Evolutionary conservation across 148 eudicot genomes (phyloP).

Genomic region (Chenopodium quinoa): DNA sequence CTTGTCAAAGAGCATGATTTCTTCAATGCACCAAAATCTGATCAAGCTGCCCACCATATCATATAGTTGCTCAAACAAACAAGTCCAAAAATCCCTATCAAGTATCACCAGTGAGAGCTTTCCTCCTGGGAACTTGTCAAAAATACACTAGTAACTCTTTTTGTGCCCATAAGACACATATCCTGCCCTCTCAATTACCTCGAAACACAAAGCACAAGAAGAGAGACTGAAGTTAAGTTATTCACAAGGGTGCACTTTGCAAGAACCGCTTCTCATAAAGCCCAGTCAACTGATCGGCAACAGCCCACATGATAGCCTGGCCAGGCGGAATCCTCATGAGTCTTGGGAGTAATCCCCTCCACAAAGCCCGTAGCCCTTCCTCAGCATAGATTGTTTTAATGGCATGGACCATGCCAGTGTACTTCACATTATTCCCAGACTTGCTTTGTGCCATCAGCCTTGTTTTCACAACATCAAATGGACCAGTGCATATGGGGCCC

Average conservation of each 20-base stretch:
- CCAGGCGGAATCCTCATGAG: constrained; percentile 98
- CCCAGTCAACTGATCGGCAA: constrained; percentile 87
- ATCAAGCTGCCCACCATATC: neutral
- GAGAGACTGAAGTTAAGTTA: neutral
- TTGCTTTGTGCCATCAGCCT: constrained; percentile 91
- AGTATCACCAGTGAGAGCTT: neutral
- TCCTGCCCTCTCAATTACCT: neutral
- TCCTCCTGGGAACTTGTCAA: neutral
- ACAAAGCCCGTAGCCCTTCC: constrained; percentile 79
- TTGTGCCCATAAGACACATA: neutral
- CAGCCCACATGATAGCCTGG: constrained; percentile 98
- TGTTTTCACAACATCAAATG: constrained; percentile 95
- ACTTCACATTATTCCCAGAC: constrained; percentile 56
- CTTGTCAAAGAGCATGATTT: neutral
- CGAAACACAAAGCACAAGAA: neutral
- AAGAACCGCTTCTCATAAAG: constrained; percentile 78
- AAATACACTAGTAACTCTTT: neutral
- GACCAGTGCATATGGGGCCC: constrained; percentile 91
- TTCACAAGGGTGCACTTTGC: constrained; percentile 38
- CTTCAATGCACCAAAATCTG: neutral
- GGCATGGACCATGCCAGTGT: constrained; percentile 86
- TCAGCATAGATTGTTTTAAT: constrained; percentile 69
- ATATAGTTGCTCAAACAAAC: neutral
- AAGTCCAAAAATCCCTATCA: neutral
- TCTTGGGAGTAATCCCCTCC: constrained; percentile 91